These are phyloP conservation scores for Lecanosticta acicola DNA, from an alignment of 2,329 filamentous ascomycete species.

Conservation along the genomic window DNA sequence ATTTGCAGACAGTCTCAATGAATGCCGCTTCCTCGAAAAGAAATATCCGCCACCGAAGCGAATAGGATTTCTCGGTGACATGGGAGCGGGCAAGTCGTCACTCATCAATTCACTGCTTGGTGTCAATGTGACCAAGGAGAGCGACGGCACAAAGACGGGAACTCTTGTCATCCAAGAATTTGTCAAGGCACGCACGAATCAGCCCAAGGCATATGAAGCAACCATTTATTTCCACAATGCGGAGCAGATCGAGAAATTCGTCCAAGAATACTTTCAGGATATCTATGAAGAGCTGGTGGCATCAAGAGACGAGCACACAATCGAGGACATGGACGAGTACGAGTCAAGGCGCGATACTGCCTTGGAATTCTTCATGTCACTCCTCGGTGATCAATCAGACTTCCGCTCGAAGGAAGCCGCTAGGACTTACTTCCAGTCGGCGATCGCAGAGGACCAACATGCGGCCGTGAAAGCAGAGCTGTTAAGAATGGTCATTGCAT, in stretches of 20 bases:
- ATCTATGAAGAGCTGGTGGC: background rate
- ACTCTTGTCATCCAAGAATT: background rate
- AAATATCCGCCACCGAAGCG: background rate
- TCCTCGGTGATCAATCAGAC: conserved; percentile 8
- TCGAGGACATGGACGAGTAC: conserved; percentile 1
- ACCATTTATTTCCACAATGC: background rate
- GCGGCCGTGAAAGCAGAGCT: background rate
- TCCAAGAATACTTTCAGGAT: background rate
- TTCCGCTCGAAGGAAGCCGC: conserved; percentile 4
- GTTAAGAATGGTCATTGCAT: background rate
- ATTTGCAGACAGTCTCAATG: background rate
- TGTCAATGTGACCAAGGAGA: background rate
- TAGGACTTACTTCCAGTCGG: conserved; percentile 2
- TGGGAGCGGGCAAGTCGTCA: background rate
- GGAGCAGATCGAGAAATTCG: background rate
- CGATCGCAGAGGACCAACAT: background rate
- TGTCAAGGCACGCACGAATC: background rate
- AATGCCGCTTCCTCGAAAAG: background rate
- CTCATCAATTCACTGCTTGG: background rate
- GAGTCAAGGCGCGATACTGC: conserved; percentile 1
- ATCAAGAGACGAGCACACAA: background rate
- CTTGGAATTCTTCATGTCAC: conserved; percentile 7
- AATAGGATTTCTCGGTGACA: background rate
- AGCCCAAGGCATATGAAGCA: background rate
- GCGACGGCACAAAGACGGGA: background rate